Evolutionary conservation across 345 rosid genomes (phyloP).

Genomic region (Atalantia buxifolia): DNA sequence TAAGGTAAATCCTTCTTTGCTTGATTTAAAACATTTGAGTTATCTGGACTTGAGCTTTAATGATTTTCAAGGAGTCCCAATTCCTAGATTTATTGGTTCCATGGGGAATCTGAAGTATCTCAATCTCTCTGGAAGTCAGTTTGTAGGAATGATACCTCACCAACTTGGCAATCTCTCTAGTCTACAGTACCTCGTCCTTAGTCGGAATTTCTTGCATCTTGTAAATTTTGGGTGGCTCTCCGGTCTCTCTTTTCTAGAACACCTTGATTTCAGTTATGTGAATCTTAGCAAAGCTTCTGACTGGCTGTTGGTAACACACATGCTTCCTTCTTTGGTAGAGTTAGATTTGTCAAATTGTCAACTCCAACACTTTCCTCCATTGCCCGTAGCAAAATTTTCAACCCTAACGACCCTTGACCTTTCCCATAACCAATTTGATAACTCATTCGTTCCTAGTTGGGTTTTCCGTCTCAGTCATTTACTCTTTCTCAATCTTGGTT

Average conservation of each 20-base stretch:
- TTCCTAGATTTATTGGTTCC: slow-evolving; percentile 13
- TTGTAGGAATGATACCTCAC: not conserved
- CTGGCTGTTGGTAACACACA: not conserved
- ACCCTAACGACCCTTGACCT: not conserved
- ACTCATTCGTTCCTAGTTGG: not conserved
- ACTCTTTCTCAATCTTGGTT: not conserved
- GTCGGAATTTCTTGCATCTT: not conserved
- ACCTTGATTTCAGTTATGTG: not conserved
- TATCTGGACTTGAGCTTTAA: slow-evolving; percentile 23
- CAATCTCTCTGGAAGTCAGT: not conserved
- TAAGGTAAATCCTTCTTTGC: no score
- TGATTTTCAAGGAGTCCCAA: slow-evolving; percentile 1
- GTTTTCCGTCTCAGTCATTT: not conserved
- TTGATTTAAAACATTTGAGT: not conserved
- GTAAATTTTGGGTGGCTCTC: not conserved
- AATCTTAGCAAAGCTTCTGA: not conserved
- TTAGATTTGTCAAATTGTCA: not conserved
- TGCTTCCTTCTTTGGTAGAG: not conserved
- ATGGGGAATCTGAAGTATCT: not conserved
- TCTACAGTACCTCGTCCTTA: not conserved
- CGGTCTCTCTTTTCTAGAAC: not conserved
- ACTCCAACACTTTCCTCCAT: not conserved
- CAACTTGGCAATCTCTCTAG: slow-evolving; percentile 2
- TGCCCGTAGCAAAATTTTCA: not conserved
- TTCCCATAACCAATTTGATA: not conserved